Conservation (phyloP, 192 early-diverging fungal genomes). For the Mortierella alpina region DNA sequence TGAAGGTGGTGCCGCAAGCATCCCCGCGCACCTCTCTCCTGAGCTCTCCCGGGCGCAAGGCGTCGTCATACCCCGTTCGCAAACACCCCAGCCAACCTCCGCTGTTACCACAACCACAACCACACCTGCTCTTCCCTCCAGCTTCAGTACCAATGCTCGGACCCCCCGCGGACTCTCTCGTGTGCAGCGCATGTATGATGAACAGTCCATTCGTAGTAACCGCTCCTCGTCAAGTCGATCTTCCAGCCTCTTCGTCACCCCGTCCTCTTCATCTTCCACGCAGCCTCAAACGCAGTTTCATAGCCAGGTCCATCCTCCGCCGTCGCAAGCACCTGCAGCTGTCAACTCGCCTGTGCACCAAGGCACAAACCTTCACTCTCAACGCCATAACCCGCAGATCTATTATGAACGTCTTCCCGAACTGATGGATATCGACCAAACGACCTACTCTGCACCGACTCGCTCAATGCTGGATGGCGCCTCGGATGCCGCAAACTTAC, state of each 20-base stretch:
- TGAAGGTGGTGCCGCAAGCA: neutral
- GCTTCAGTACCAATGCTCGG: neutral
- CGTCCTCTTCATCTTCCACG: constrained; percentile 9
- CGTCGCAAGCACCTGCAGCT: neutral
- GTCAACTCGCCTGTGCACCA: neutral
- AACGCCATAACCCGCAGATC: neutral
- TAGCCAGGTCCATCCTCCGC: neutral
- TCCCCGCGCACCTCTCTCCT: no score
- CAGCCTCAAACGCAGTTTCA: neutral
- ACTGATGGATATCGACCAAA: constrained; percentile 5
- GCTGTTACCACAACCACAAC: neutral
- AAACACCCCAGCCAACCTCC: neutral
- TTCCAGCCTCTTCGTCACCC: constrained; percentile 13
- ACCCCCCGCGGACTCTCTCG: constrained; percentile 19
- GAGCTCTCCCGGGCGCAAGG: no score
- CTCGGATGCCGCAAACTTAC: no score
- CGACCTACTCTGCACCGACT: neutral
- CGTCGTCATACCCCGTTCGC: no score
- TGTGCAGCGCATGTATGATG: constrained; percentile 23
- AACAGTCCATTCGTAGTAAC: constrained; percentile 27
- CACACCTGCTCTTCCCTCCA: neutral
- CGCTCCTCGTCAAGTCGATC: constrained; percentile 21
- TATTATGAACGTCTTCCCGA: neutral
- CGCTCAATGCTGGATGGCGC: no score
- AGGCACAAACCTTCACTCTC: neutral